Evolutionary conservation across 2,329 filamentous ascomycete species (phyloP), one percentile per base, ranked within the genome.

Genomic region (Venturia carpophila): DNA sequence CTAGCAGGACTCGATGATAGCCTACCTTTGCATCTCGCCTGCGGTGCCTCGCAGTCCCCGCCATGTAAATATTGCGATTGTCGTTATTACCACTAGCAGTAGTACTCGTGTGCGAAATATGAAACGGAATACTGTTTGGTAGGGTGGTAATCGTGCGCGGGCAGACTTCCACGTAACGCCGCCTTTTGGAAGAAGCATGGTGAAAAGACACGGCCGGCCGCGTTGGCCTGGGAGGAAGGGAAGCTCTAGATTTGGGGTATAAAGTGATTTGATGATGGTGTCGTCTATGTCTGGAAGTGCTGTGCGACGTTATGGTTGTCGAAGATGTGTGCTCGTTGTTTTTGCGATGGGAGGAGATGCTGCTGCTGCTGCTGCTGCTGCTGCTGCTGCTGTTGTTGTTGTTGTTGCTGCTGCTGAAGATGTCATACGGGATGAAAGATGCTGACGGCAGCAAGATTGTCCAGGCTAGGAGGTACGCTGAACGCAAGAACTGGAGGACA

Each of bases 91-190:
- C 67, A 94, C 77, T 60, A 89, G 84, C 64, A 94, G 78, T 68
- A 97, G 79, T 69, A 95, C 88, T 65, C 91, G 85, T 69, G 91
- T 90, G 73, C 86, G 86, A 68, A 90, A 90, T 68, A 95, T 73
- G 71, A 91, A 84, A 63, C 77, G 74, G 70, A 75, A 75, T 58
- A 82, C 70, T 60, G 88, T 87, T 75, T 91, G 85, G 70, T 86
- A 87, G 66, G 91, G 88, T 55, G 92, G 91, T 71, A 97, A 79
- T 73, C 86, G 84, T 71, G 89, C 83, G 79, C 86, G 90, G 70
- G 92, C 89, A 69, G 90, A 89, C 82, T 96, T 97, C 92, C 93
- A 97, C 76, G 87, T 92, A 73, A 93, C 84, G 75, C 91, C 90
- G 76, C 89, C 90, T 79, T 96, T 96, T 69, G 91, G 90, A 71